Conservation (phyloP, 345 rosid genomes). For the Noccaea caerulescens region DNA sequence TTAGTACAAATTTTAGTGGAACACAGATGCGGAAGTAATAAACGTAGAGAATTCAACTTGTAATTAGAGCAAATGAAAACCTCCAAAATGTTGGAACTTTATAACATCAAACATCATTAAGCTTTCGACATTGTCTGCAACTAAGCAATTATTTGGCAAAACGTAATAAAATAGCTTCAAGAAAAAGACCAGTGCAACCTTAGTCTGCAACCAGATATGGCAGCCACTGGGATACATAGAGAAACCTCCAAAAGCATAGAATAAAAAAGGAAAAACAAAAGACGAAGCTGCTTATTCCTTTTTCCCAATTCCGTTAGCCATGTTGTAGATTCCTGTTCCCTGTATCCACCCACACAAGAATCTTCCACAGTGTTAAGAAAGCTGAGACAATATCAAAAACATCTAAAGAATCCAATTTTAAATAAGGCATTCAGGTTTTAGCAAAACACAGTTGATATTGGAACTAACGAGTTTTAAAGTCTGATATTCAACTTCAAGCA, state of each 20-base stretch:
- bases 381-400: neutral
- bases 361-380: neutral
- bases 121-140: slow-evolving; percentile 43
- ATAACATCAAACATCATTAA: slow-evolving; percentile 33
- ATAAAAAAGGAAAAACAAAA: neutral
- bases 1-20: neutral
- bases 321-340: slow-evolving; percentile 87
- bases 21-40: neutral
- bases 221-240: slow-evolving; percentile 34
- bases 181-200: slow-evolving; percentile 30
- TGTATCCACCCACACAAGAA: slow-evolving; percentile 38
- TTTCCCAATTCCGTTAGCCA: slow-evolving; percentile 86
- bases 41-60: neutral
- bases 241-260: slow-evolving; percentile 31
- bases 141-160: slow-evolving; percentile 53
- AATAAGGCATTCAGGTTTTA: neutral
- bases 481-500: neutral
- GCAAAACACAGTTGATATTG: neutral
- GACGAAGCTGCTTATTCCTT: slow-evolving; percentile 61
- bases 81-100: slow-evolving; percentile 6
- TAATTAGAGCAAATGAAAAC: neutral
- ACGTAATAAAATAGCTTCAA: slow-evolving; percentile 37
- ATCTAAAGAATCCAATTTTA: neutral
- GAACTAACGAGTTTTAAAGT: neutral
- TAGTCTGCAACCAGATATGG: slow-evolving; percentile 4